phyloP scores from a whole-genome alignment of 495 filamentous ascomycete genomes.

The Penicillium silybi region DNA sequence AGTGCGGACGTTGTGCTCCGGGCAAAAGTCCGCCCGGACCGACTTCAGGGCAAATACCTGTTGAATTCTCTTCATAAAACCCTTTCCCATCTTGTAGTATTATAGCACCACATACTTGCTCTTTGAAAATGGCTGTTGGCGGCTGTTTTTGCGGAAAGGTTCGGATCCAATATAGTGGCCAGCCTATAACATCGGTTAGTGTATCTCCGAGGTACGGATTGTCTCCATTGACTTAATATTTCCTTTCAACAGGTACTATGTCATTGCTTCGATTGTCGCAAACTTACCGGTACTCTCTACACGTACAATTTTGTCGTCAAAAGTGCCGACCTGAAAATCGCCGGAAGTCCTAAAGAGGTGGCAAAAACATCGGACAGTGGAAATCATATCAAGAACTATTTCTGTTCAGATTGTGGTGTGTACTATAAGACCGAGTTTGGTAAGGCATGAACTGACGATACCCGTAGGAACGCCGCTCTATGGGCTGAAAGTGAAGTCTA shows the following conservation, averaged over 20 bases:
- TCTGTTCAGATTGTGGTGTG: constrained; percentile 38
- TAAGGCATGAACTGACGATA: constrained; percentile 5
- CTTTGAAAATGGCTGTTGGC: constrained; percentile 1
- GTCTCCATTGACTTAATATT: neutral
- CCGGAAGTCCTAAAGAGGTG: constrained; percentile 30
- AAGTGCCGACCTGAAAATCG: constrained; percentile 18
- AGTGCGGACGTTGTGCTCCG: neutral
- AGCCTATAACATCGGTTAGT: constrained; percentile 25
- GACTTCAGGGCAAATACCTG: neutral
- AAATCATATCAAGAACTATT: constrained; percentile 32
- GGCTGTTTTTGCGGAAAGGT: constrained; percentile 6
- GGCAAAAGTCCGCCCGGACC: neutral
- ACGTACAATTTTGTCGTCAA: constrained; percentile 27
- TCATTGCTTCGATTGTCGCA: constrained; percentile 39
- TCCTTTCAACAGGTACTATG: constrained; percentile 27
- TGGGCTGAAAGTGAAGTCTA: constrained; percentile 16
- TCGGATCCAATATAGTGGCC: constrained; percentile 12
- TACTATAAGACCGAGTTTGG: neutral
- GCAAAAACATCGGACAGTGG: constrained; percentile 34
- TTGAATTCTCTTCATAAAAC: neutral
- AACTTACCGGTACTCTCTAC: constrained; percentile 25
- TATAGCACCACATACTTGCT: neutral
- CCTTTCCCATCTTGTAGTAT: neutral
- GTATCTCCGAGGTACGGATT: constrained; percentile 3
- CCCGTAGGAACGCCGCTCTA: constrained; percentile 34